Evolutionary conservation across 75 land plant genomes (phyloP).

Genomic region (Sequoiadendron giganteum): DNA sequence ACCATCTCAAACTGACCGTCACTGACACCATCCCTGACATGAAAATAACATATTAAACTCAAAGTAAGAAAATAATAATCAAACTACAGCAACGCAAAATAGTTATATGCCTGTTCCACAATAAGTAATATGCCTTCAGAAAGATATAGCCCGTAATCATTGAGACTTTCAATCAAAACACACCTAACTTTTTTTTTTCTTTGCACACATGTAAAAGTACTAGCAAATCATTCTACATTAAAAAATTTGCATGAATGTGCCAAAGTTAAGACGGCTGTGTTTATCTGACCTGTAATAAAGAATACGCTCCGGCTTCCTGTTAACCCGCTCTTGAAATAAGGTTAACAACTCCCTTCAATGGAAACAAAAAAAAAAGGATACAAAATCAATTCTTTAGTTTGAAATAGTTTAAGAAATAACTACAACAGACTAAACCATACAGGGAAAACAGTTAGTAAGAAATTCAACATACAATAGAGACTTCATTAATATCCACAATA

Average conservation of each 20-base stretch:
- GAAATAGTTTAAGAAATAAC: background rate
- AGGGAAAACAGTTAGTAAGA: background rate
- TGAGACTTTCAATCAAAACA: background rate
- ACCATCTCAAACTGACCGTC: constrained; percentile 39
- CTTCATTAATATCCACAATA: background rate
- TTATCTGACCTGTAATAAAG: constrained; percentile 26
- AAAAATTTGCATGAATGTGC: background rate
- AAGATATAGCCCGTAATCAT: background rate
- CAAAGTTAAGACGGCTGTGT: background rate
- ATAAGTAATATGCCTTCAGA: background rate
- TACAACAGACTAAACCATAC: background rate
- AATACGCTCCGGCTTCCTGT: constrained; percentile 22
- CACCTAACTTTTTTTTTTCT: background rate
- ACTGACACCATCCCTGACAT: constrained; percentile 41
- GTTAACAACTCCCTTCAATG: constrained; percentile 19
- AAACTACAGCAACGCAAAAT: background rate
- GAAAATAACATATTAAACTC: background rate
- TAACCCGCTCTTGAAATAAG: constrained; percentile 13
- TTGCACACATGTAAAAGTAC: background rate
- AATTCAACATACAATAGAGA: background rate
- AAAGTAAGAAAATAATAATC: background rate
- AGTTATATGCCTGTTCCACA: background rate
- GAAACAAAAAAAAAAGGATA: background rate
- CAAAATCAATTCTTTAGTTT: background rate
- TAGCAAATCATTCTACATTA: background rate